These are phyloP conservation scores for Ballota nigra DNA, from an alignment of 257 asterid genomes.

Conservation along the genomic window DNA sequence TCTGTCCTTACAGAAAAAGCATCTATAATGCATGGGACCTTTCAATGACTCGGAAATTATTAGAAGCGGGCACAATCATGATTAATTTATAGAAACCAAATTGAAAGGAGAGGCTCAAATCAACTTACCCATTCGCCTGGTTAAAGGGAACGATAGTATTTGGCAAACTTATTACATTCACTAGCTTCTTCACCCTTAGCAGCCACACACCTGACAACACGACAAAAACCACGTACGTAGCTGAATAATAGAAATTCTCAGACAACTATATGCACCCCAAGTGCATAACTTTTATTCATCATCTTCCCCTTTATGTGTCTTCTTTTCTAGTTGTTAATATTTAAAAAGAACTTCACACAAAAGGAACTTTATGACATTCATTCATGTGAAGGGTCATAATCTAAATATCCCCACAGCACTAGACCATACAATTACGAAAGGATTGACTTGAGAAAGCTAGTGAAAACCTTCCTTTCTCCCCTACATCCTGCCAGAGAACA, in stretches of 20 bases:
- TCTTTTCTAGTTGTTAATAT: too few relatives aligned
- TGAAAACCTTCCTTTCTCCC: too few relatives aligned
- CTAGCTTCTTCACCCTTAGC: slow-evolving; percentile 66
- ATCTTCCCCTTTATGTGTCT: too few relatives aligned
- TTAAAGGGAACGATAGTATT: slow-evolving; percentile 69
- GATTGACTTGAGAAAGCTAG: too few relatives aligned
- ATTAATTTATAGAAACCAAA: neutral
- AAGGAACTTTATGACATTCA: too few relatives aligned
- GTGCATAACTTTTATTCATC: neutral
- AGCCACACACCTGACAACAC: slow-evolving; percentile 48
- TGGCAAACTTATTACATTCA: slow-evolving; percentile 60
- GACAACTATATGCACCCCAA: neutral
- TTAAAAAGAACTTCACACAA: too few relatives aligned
- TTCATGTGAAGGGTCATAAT: too few relatives aligned
- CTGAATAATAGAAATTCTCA: neutral
- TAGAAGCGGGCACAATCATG: neutral
- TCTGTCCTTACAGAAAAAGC: neutral
- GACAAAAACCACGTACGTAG: neutral
- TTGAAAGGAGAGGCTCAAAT: neutral
- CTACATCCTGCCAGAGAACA: too few relatives aligned
- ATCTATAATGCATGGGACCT: neutral
- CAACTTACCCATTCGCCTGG: slow-evolving; percentile 93
- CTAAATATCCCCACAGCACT: too few relatives aligned
- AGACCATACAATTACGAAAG: too few relatives aligned
- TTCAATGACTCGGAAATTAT: too few relatives aligned